A percentile compares a stretch with the other conserved stretches of the same genome.
Conservation (phyloP, 176 grass and related monocot species). For the Oryza meridionalis region DNA sequence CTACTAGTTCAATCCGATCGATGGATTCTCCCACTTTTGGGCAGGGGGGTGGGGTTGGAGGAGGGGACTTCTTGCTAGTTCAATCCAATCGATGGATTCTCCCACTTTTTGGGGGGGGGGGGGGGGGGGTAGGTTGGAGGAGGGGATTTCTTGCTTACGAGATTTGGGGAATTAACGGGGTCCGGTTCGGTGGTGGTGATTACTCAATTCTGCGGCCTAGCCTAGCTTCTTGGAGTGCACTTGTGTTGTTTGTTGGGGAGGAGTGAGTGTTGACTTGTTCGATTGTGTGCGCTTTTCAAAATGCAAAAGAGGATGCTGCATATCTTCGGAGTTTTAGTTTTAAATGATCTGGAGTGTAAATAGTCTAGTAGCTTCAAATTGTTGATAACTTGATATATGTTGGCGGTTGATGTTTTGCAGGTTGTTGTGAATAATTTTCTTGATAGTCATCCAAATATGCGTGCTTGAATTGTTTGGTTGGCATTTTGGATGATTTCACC, state of each 20-base stretch:
- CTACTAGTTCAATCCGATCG: too few relatives aligned
- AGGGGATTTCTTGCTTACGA: not conserved
- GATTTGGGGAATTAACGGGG: not conserved
- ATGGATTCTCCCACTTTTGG: too few relatives aligned
- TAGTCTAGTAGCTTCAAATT: not conserved
- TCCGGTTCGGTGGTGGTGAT: not conserved
- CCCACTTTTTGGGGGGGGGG: not conserved
- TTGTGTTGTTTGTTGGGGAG: not conserved
- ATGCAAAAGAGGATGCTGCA: not conserved
- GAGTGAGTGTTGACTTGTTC: constrained; percentile 8
- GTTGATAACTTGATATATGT: not conserved
- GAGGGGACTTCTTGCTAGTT: not conserved
- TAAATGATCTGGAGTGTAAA: not conserved
- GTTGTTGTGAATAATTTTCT: not conserved
- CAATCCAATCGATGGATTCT: not conserved
- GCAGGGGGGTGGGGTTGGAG: too few relatives aligned
- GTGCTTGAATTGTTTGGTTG: not conserved
- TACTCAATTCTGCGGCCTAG: too few relatives aligned
- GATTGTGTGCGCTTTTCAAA: not conserved
- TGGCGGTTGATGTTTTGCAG: not conserved
- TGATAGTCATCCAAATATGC: not conserved
- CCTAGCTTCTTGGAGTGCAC: not conserved
- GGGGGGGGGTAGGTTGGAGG: too few relatives aligned
- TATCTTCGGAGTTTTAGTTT: not conserved
- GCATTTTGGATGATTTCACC: too few relatives aligned